These are phyloP conservation scores for Pichia sp. DNA, from an alignment of 1,139 yeast genomes.

Conservation along the genomic window DNA sequence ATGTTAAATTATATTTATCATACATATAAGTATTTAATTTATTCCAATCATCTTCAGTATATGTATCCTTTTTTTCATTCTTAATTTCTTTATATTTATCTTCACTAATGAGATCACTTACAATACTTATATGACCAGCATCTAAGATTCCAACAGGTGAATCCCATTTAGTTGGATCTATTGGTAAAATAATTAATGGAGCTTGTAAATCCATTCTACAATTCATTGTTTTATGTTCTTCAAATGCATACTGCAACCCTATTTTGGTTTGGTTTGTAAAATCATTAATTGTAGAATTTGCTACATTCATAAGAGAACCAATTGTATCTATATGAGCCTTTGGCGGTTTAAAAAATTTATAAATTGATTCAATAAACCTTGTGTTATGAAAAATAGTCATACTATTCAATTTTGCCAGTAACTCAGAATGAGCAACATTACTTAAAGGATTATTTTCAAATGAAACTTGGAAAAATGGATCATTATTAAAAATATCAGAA, in stretches of 20 bases:
- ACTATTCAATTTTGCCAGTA: conserved; percentile 71
- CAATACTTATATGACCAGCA: conserved; percentile 90
- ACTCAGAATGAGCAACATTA: conserved; percentile 70
- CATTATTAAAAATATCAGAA: conserved; percentile 10
- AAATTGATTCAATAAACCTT: conserved; percentile 67
- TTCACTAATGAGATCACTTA: conserved; percentile 74
- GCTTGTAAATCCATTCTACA: conserved; percentile 87
- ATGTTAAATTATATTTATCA: conserved; percentile 70
- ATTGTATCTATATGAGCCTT: conserved; percentile 80
- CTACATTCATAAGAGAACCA: conserved; percentile 89
- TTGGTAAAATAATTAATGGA: conserved; percentile 84
- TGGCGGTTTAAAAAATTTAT: conserved; percentile 79
- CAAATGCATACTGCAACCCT: conserved; percentile 88
- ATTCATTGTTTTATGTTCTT: conserved; percentile 87
- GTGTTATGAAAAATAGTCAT: conserved; percentile 89
- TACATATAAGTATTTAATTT: conserved; percentile 76
- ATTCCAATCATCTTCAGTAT: conserved; percentile 67
- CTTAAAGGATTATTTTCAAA: conserved; percentile 87
- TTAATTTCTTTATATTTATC: conserved; percentile 66
- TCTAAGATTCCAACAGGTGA: conserved; percentile 90
- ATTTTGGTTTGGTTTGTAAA: conserved; percentile 83
- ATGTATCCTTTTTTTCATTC: conserved; percentile 54
- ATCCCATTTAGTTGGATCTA: conserved; percentile 71
- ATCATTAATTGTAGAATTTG: conserved; percentile 92
- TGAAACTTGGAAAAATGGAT: conserved; percentile 73